A percentile compares a stretch with the other conserved stretches of the same genome.
Evolutionary conservation across 345 rosid genomes (phyloP).

Genomic region (Linum usitatissimum): DNA sequence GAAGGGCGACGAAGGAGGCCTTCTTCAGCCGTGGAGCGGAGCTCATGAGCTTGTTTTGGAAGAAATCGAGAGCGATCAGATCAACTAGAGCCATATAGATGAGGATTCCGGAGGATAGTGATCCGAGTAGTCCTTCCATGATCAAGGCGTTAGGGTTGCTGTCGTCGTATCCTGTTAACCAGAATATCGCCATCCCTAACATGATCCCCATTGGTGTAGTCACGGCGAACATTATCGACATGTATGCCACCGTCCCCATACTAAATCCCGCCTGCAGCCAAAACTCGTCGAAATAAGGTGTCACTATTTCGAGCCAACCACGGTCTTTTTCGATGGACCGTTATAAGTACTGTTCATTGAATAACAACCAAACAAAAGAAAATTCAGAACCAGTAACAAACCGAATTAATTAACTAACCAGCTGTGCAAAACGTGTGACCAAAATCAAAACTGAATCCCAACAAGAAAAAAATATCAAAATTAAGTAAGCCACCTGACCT

Average conservation of each 20-base stretch:
- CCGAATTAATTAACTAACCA: not conserved
- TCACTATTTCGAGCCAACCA: no score
- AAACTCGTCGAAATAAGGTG: not conserved
- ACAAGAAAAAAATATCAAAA: not conserved
- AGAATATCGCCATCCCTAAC: constrained; percentile 71
- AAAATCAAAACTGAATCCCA: not conserved
- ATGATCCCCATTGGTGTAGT: constrained; percentile 85
- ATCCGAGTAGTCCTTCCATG: constrained; percentile 79
- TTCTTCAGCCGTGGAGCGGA: constrained; percentile 58
- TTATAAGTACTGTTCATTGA: not conserved
- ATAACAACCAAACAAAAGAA: not conserved
- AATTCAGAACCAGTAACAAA: not conserved
- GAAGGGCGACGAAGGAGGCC: constrained; percentile 51
- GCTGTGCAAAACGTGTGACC: not conserved
- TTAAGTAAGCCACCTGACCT: constrained; percentile 42
- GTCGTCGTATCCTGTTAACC: constrained; percentile 73
- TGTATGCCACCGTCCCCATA: constrained; percentile 57
- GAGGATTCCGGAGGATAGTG: constrained; percentile 74
- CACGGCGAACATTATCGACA: constrained; percentile 87
- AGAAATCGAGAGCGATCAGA: constrained; percentile 75
- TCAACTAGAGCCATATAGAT: constrained; percentile 95
- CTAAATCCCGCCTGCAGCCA: constrained; percentile 70
- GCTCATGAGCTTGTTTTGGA: constrained; percentile 77
- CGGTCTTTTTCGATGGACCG: not conserved
- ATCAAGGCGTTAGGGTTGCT: constrained; percentile 64